Percentiles rank a stretch among this genome's conserved stretches.
These are phyloP conservation scores for Sclerotinia nivalis DNA, from an alignment of 2,329 filamentous ascomycete genomes.

Conservation along the genomic window DNA sequence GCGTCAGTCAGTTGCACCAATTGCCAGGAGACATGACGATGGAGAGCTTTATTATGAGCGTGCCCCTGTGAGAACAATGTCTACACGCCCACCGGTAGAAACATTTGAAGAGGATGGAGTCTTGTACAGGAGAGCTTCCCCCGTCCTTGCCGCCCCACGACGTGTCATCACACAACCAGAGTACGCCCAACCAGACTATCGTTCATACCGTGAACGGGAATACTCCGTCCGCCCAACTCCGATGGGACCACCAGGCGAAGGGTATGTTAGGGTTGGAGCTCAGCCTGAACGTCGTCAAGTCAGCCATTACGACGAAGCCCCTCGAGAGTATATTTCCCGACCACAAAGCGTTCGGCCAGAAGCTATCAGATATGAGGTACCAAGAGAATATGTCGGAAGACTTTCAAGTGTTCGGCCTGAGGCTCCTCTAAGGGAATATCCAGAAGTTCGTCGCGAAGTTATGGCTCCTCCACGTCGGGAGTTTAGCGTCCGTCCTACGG, in stretches of 20 bases:
- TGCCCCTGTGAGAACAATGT: constrained; percentile 36
- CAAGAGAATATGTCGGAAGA: constrained; percentile 46
- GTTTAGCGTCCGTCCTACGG: constrained; percentile 38
- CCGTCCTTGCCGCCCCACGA: constrained; percentile 51
- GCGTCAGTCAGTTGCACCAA: constrained; percentile 56
- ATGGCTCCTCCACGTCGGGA: constrained; percentile 36
- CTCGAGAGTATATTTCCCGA: constrained; percentile 50
- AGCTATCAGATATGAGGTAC: constrained; percentile 46
- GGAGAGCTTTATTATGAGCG: constrained; percentile 69
- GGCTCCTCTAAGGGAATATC: constrained; percentile 41
- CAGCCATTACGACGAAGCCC: constrained; percentile 48
- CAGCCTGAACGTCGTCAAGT: constrained; percentile 35
- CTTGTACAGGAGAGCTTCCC: constrained; percentile 52
- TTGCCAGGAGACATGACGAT: constrained; percentile 43
- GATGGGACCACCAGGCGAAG: constrained; percentile 36
- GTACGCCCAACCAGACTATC: constrained; percentile 49
- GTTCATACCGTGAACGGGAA: constrained; percentile 58
- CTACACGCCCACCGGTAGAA: constrained; percentile 35
- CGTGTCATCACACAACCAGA: constrained; percentile 65
- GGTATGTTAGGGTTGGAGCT: constrained; percentile 50
- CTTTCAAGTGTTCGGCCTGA: constrained; percentile 47
- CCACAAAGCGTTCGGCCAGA: constrained; percentile 58
- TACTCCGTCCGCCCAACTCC: constrained; percentile 52
- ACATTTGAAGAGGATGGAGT: constrained; percentile 39
- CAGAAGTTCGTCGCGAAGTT: constrained; percentile 38